Evolutionary conservation across 768 basidiomycete species (phyloP).

Genomic region (Collybia nuda): DNA sequence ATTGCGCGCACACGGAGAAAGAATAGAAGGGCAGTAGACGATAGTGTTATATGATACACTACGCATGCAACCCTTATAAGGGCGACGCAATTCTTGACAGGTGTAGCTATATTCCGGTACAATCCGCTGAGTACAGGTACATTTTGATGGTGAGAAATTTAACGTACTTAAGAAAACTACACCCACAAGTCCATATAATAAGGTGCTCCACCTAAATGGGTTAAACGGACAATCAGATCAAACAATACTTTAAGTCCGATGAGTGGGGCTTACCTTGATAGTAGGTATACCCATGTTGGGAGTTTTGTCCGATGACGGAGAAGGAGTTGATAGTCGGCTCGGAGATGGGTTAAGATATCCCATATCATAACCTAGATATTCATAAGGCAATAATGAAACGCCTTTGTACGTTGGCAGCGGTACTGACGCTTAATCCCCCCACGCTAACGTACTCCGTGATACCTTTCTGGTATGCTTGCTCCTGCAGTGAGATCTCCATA

Average conservation of each 20-base stretch:
- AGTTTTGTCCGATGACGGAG: constrained; percentile 13
- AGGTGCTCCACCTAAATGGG: constrained; percentile 13
- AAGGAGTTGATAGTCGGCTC: constrained; percentile 24
- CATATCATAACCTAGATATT: constrained; percentile 24
- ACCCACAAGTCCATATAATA: constrained; percentile 19
- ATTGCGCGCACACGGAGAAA: constrained; percentile 31
- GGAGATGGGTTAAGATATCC: constrained; percentile 27
- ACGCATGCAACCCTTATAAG: constrained; percentile 18
- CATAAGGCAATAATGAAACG: neutral
- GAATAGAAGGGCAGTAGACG: constrained; percentile 28
- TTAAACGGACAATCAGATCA: neutral
- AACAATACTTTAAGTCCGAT: neutral
- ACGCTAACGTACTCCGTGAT: constrained; percentile 25
- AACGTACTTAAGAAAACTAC: constrained; percentile 22
- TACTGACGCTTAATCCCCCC: constrained; percentile 15
- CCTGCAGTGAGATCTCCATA: constrained; percentile 26
- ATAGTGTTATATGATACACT: constrained; percentile 20
- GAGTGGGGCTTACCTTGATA: constrained; percentile 25
- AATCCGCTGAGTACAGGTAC: neutral
- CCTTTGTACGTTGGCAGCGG: neutral
- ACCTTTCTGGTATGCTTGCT: constrained; percentile 22
- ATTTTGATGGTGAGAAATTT: too few species aligned
- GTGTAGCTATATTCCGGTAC: constrained; percentile 10
- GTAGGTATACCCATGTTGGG: constrained; percentile 24
- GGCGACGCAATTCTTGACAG: constrained; percentile 19